A percentile compares a stretch with the other conserved stretches of the same genome.
phyloP scores from a whole-genome alignment of 2,329 filamentous ascomycete genomes.

The Aspergillus latus region DNA sequence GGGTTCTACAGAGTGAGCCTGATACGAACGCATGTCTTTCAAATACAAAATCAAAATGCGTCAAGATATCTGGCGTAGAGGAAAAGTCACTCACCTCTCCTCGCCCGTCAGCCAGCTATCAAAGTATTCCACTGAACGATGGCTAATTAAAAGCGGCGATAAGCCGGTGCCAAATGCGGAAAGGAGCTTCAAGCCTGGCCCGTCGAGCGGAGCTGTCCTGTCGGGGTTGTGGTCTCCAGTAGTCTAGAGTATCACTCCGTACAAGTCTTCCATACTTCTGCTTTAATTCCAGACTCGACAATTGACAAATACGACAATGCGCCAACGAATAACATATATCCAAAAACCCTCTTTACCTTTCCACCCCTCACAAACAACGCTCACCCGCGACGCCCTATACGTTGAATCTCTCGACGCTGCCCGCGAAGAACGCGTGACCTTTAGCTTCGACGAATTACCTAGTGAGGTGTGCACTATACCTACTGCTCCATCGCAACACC shows the following conservation, averaged over 20 bases:
- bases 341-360: conserved; percentile 64
- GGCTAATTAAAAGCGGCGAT: not conserved
- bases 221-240: not conserved
- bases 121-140: not conserved
- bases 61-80: too few species aligned
- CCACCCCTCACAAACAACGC: conserved; percentile 61
- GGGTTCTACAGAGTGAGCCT: too few species aligned
- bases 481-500: not conserved
- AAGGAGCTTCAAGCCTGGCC: not conserved
- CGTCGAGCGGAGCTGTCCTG: not conserved
- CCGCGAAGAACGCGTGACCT: conserved; percentile 76
- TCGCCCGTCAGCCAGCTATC: too few species aligned
- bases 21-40: too few species aligned
- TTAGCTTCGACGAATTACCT: conserved; percentile 72
- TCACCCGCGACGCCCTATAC: conserved; percentile 55
- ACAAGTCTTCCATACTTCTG: too few species aligned
- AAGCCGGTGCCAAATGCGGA: not conserved
- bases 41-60: too few species aligned
- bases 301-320: conserved; percentile 29
- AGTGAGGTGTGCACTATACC: conserved; percentile 50
- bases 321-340: conserved; percentile 68
- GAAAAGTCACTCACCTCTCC: too few species aligned
- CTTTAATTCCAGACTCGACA: not conserved
- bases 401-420: conserved; percentile 64
- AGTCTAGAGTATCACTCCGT: too few species aligned